phyloP scores from a whole-genome alignment of 768 basidiomycete genomes.

The Arthromyces matolae region DNA sequence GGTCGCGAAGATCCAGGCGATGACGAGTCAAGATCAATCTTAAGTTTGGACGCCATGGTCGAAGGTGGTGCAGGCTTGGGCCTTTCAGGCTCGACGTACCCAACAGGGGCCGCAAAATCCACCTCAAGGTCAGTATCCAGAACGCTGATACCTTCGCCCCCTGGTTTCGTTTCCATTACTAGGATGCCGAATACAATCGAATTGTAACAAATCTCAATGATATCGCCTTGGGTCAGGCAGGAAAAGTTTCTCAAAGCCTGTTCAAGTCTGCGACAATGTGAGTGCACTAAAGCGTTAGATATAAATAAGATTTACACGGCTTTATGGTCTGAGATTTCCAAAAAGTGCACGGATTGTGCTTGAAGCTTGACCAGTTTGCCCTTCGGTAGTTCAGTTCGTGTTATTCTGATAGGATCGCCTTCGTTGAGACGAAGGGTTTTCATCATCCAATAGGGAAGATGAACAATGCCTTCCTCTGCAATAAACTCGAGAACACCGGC shows the following conservation, averaged over 20 bases:
- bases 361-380: conserved; percentile 97
- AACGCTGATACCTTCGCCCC: conserved; percentile 83
- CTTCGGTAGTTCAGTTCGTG: conserved; percentile 82
- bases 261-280: conserved; percentile 63
- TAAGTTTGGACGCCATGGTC: conserved; percentile 96
- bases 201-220: conserved; percentile 98
- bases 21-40: conserved; percentile 85
- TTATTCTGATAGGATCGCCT: conserved; percentile 93
- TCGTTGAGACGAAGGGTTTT: conserved; percentile 89
- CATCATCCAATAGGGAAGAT: conserved; percentile 99
- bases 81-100: conserved; percentile 91
- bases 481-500: conserved; percentile 99
- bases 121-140: conserved; percentile 98
- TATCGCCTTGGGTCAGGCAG: conserved; percentile 89
- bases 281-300: neutral
- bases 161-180: conserved; percentile 90
- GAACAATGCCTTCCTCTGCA: conserved; percentile 91
- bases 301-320: conserved; percentile 73
- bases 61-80: conserved; percentile 75
- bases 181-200: conserved; percentile 92
- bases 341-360: conserved; percentile 90
- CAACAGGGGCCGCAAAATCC: conserved; percentile 90
- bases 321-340: conserved; percentile 96
- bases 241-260: conserved; percentile 93
- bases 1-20: conserved; percentile 86